Base-by-base conservation (phyloP, 2,329 filamentous ascomycete genomes). In the Penicillium paneum region DNA sequence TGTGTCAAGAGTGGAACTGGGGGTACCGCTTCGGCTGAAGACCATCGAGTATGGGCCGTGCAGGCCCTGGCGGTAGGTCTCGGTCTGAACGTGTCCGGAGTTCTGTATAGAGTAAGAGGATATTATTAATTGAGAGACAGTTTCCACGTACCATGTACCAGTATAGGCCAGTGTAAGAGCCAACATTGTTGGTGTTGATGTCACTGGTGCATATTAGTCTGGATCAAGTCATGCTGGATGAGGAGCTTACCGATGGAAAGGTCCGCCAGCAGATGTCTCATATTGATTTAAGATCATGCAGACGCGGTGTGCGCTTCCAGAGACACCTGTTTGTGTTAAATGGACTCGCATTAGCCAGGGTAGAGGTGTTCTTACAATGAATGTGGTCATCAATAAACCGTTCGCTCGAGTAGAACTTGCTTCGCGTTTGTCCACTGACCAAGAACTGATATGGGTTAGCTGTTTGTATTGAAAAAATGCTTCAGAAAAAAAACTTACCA, bases 391-490 rank as follows among this genome's bases (percentile, higher is more conserved):
- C 86, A 65, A 89, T 88, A 71, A 87, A 88, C n/a, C 85, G 79
- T 58, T 86, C 77, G 55, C 82, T 84, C 2, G 83, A 86, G 73
- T 86, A 89, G 75, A 88, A 89, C 69, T 89, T 89, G 71, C 81
- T 84, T 36, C 85, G 80, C 0, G 85, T 88, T 67, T 88, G 75
- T 21, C 83, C 81, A 58, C 76, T 71, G 41, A 88, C 83, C 8
- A 84, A 56, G 64, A 81, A 88, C 57, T 69, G 40, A 19, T n/a
- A 8, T 11, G 0, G 29, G 35, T 58, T 13, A 61, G 42, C 29
- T 36, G 11, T 12, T 8, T 19, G 7, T 6, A 2, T 35, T 8
- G 2, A 28, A 3, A n/a, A 15, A 6, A 21, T 6, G 15, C 28
- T 17, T 17, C 1, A 6, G 4, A 10, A 4, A 24, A 24, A 13